Conservation (phyloP, 1,284 basidiomycete species). For the Leccinum pachyderme region DNA sequence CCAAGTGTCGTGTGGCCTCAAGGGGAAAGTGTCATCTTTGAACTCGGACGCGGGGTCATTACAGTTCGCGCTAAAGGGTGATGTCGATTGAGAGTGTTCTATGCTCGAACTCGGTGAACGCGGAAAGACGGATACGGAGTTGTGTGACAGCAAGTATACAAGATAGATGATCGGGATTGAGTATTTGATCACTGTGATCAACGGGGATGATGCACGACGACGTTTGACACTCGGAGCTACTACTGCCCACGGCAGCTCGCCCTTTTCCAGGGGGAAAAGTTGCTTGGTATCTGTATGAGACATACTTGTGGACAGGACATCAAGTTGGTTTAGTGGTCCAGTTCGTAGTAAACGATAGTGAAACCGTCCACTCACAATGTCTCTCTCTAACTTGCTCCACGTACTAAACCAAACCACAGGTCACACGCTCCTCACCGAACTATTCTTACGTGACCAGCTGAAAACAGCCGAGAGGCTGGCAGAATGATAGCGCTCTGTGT, state of each 20-base stretch:
- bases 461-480: background rate
- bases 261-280: conserved; percentile 17
- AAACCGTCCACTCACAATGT: background rate
- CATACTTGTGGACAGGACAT: conserved; percentile 1
- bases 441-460: background rate
- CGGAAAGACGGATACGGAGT: conserved; percentile 1
- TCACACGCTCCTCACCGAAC: background rate
- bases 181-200: conserved; percentile 19
- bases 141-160: conserved; percentile 18
- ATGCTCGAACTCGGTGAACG: background rate
- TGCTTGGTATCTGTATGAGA: conserved; percentile 10
- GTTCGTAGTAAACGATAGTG: conserved; percentile 3
- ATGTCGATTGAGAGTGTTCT: conserved; percentile 2
- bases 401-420: background rate
- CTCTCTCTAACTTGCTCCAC: background rate
- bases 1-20: conserved; percentile 63
- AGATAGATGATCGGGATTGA: conserved; percentile 22
- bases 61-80: conserved; percentile 6
- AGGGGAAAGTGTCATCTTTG: conserved; percentile 64
- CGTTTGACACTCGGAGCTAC: background rate
- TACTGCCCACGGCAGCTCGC: conserved; percentile 17
- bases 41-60: conserved; percentile 43
- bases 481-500: too few species aligned
- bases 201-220: conserved; percentile 1
- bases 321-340: background rate